These are phyloP conservation scores for Anisogramma anomala DNA, from an alignment of 2,329 filamentous ascomycete species.

Conservation along the genomic window DNA sequence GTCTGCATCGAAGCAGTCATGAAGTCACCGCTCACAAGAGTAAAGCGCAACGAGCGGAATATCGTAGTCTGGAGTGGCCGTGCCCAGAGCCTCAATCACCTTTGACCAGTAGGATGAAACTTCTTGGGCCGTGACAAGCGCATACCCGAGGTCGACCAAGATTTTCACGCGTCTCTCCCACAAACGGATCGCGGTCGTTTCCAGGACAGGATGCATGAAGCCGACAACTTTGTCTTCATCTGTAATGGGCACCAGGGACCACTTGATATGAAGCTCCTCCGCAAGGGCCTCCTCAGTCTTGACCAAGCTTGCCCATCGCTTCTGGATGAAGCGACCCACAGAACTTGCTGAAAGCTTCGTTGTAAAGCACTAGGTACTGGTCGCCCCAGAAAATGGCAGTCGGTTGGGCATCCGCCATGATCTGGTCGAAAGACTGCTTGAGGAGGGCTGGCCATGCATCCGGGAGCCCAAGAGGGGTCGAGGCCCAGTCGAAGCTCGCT, in stretches of 20 bases:
- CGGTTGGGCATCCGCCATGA: slow-evolving; percentile 31
- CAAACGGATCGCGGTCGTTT: slow-evolving; percentile 35
- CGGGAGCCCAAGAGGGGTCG: slow-evolving; percentile 33
- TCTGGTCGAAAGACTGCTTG: slow-evolving; percentile 30
- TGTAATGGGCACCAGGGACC: slow-evolving; percentile 35
- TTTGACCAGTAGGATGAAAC: slow-evolving; percentile 37
- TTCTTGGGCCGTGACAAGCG: slow-evolving; percentile 30
- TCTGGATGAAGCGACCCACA: slow-evolving; percentile 53
- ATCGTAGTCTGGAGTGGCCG: slow-evolving; percentile 34
- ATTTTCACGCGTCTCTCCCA: slow-evolving; percentile 39
- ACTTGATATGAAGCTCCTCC: slow-evolving; percentile 38
- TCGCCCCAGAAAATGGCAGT: slow-evolving; percentile 46
- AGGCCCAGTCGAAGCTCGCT: slow-evolving; percentile 32
- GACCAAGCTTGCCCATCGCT: slow-evolving; percentile 46
- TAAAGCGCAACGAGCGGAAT: slow-evolving; percentile 41
- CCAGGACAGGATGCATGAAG: slow-evolving; percentile 35
- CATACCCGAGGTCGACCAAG: slow-evolving; percentile 36
- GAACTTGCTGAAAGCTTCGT: slow-evolving; percentile 52
- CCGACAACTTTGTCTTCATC: slow-evolving; percentile 32
- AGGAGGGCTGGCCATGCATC: slow-evolving; percentile 31
- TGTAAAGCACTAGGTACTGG: slow-evolving; percentile 52
- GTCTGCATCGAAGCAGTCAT: slow-evolving; percentile 11
- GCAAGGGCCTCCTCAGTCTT: slow-evolving; percentile 26
- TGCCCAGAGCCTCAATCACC: slow-evolving; percentile 31
- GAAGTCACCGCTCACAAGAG: slow-evolving; percentile 32